These are phyloP conservation scores for Typha latifolia DNA, from an alignment of 176 grass and related monocot genomes.

Conservation along the genomic window DNA sequence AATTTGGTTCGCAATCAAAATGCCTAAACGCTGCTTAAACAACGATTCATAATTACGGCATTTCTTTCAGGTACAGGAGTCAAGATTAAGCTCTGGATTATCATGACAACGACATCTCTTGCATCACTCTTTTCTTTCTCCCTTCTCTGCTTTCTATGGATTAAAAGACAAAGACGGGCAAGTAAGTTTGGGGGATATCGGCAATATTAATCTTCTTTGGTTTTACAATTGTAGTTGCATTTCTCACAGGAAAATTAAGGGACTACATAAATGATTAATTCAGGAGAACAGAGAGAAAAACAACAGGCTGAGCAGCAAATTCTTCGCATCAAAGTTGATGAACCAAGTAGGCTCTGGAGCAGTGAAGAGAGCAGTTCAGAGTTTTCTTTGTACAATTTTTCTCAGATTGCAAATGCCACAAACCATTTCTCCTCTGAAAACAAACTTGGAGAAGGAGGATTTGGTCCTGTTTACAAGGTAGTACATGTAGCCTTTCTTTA, in stretches of 20 bases:
- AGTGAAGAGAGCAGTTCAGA: not conserved
- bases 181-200: not conserved
- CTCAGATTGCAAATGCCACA: not conserved
- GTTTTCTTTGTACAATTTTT: not conserved
- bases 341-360: not conserved
- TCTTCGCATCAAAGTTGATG: not conserved
- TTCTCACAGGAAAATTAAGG: not conserved
- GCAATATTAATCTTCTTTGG: no score
- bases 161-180: not conserved
- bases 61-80: not conserved
- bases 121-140: not conserved
- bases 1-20: no score
- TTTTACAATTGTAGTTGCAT: not conserved
- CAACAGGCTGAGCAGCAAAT: not conserved
- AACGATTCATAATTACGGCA: no score
- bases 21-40: no score
- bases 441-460: slow-evolving; percentile 1
- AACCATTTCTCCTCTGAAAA: not conserved
- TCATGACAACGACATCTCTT: not conserved
- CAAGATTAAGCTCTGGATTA: not conserved
- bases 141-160: not conserved
- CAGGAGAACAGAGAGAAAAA: not conserved
- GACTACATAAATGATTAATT: not conserved
- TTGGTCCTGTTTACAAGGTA: not conserved
- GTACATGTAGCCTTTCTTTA: no score